Conservation (phyloP, 2,329 filamentous ascomycete species). For the Fusarium bactridioides region DNA sequence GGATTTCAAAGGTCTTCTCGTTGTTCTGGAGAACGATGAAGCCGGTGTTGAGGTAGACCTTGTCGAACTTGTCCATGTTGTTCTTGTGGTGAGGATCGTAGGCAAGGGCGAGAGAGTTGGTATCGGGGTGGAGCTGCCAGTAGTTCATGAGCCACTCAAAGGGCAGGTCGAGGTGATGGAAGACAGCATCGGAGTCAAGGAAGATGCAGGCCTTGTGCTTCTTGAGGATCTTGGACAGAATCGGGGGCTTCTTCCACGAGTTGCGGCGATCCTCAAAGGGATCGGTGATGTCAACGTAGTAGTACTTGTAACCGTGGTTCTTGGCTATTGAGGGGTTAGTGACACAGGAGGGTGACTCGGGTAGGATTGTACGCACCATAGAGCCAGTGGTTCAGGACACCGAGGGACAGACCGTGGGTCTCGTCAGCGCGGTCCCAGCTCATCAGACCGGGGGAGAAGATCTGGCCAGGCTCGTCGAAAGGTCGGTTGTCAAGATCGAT, state of each 20-base stretch:
- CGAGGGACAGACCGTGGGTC: constrained; percentile 50
- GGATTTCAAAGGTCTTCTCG: constrained; percentile 55
- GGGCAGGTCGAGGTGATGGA: constrained; percentile 53
- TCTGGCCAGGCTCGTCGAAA: constrained; percentile 47
- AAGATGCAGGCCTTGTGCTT: constrained; percentile 54
- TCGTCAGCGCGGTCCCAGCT: constrained; percentile 46
- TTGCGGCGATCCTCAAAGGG: constrained; percentile 51
- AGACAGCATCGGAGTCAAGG: constrained; percentile 56
- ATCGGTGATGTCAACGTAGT: constrained; percentile 51
- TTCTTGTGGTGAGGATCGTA: constrained; percentile 48
- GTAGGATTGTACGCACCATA: constrained; percentile 44
- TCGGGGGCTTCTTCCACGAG: constrained; percentile 57
- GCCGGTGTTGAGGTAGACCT: constrained; percentile 58
- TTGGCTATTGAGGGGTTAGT: constrained; percentile 46
- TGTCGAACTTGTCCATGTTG: constrained; percentile 52
- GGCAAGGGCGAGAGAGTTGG: constrained; percentile 53
- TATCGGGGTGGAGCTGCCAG: constrained; percentile 51
- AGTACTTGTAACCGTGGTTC: constrained; percentile 58
- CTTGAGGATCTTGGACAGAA: constrained; percentile 53
- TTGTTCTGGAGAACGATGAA: constrained; percentile 64
- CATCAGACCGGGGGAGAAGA: constrained; percentile 48
- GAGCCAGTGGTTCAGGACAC: constrained; percentile 55
- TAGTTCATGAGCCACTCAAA: constrained; percentile 59
- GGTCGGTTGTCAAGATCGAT: constrained; percentile 55
- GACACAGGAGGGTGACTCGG: not conserved